Evolutionary conservation across 352 stramenopile genomes (phyloP), one percentile per base, ranked within the genome.

Genomic region (Phytophthora podocarpi): DNA sequence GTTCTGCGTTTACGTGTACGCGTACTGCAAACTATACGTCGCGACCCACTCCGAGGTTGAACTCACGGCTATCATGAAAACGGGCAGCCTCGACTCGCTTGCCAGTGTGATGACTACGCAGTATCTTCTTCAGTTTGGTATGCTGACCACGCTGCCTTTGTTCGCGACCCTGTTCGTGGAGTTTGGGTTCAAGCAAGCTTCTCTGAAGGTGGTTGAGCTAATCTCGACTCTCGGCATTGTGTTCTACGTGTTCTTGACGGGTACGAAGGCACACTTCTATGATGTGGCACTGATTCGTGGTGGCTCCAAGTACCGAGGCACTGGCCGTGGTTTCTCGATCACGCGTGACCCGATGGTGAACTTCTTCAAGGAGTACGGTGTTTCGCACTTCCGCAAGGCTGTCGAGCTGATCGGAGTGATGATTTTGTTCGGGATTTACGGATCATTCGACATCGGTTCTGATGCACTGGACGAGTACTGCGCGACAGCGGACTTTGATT

Each of bases 241-340:
- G 5, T 96, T 96, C 52, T 96, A 95, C 59, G 82, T 95, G 15
- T 96, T 96, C 56, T 60, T 92, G 32, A 94, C 85, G 4, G 87
- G 87, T 11, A 96, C 87, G 2, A 96, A 93, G 47, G 85, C 85
- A 11, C 87, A 96, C 54, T 96, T 92, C 55, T 96, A 88, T 41
- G 86, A 95, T 37, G 86, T 94, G 11, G 86, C 85, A 15, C 61
- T 96, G 9, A 87, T 93, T 48, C 85, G 86, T 32, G 87, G 87
- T 51, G 87, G 86, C 4, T 91, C 84, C 34, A 94, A 96, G 61
- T 96, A 96, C 46, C 82, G 86, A 31, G 87, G 82, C 11, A 96
- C 87, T 4, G 87, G 87, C 15, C 87, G 87, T 74, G 87, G 87
- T 5, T 96, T 96, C 63, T 84, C 83, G 5, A 96, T 96, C 37